Percentiles rank a stretch among this genome's conserved stretches.
Conservation (phyloP, 805 yeast species). For the Suhomyces vadensis region DNA sequence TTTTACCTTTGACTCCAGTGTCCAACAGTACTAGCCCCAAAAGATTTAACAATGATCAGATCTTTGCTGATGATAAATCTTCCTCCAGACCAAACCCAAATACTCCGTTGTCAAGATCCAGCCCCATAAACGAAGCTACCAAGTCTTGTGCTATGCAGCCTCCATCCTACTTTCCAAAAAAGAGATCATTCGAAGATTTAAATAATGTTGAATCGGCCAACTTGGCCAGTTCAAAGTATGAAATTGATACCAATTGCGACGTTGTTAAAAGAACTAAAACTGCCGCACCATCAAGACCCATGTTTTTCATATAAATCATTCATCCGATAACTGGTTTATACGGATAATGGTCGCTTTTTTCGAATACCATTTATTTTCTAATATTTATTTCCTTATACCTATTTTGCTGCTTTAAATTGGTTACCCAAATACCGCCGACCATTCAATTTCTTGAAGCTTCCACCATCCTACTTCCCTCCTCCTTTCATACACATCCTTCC, state of each 20-base stretch:
- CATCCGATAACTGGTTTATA: conserved; percentile 1
- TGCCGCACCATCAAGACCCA: conserved; percentile 12
- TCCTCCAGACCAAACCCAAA: conserved; percentile 8
- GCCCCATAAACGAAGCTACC: conserved; percentile 8
- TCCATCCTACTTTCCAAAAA: conserved; percentile 12
- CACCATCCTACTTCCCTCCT: not conserved
- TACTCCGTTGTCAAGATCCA: conserved; percentile 11
- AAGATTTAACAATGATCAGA: conserved; percentile 11
- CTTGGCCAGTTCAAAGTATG: not conserved
- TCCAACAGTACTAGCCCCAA: conserved; percentile 31
- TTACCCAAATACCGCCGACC: not conserved
- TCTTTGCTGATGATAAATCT: conserved; percentile 2
- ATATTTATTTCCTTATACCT: not conserved
- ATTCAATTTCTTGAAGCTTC: not conserved
- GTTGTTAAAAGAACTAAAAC: conserved; percentile 29
- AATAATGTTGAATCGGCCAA: conserved; percentile 5
- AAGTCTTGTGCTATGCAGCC: conserved; percentile 13
- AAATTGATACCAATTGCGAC: conserved; percentile 8
- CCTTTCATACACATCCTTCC: too few species aligned
- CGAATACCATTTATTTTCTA: not conserved
- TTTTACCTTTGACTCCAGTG: conserved; percentile 19
- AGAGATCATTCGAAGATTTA: conserved; percentile 17
- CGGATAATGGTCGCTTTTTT: not conserved
- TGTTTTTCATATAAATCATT: conserved; percentile 20
- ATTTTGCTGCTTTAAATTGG: not conserved